A percentile compares a stretch with the other conserved stretches of the same genome.
These are phyloP conservation scores for Biscogniauxia marginata DNA, from an alignment of 2,329 filamentous ascomycete species.

Conservation along the genomic window DNA sequence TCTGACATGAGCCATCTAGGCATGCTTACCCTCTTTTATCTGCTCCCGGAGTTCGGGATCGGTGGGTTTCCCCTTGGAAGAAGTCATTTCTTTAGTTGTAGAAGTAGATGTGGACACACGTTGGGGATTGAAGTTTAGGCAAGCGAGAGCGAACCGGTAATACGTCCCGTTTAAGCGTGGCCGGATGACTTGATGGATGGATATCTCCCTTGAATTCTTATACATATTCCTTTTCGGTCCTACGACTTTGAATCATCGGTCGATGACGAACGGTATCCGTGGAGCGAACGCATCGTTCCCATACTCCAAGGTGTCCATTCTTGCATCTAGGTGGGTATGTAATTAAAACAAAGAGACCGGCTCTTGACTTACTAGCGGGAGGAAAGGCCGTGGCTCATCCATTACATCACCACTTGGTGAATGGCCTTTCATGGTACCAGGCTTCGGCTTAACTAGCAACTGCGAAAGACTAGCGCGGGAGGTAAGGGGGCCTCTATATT, in stretches of 20 bases:
- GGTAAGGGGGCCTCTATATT: neutral
- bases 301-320: neutral
- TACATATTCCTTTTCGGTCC: neutral
- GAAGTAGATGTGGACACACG: no score
- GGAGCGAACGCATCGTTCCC: neutral
- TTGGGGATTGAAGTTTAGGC: no score
- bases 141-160: no score
- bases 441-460: no score
- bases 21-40: constrained; percentile 37
- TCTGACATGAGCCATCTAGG: no score
- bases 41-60: constrained; percentile 39
- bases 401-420: neutral
- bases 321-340: no score
- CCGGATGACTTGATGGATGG: no score
- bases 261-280: neutral
- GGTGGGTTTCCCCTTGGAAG: constrained; percentile 41
- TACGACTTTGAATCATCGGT: neutral
- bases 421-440: neutral
- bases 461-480: no score
- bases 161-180: no score
- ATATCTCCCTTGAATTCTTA: neutral
- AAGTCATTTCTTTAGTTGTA: constrained; percentile 32
- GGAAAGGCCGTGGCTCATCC: neutral
- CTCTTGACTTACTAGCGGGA: neutral
- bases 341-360: neutral